Base-by-base conservation (phyloP, 164 flowering plant genomes). In the Litsea cubeba region DNA sequence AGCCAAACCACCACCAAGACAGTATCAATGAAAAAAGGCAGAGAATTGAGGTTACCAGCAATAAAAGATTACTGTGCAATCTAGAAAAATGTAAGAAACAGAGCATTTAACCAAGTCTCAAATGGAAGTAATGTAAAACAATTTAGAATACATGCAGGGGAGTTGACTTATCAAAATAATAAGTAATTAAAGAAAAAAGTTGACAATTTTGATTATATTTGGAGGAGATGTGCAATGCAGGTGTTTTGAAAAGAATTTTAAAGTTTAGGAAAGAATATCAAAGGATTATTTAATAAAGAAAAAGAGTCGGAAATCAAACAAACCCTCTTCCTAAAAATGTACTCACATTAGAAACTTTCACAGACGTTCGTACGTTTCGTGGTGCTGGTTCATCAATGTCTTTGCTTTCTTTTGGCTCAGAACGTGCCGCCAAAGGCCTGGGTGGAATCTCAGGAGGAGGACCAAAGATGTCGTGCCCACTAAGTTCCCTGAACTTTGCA, bases 381-480 rank as follows among this genome's bases (percentile, higher is more conserved):
- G 87, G 81, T 32, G 86, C 84, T 65, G 93, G 83, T 76, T 91
- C 97, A 28, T 84, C 94, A 62, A 85, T 77, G 68, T 87, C 87
- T 63, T 80, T 81, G 84, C 82, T 86, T 74, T 88, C 97, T 68
- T 84, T 84, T 70, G 83, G 76, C 1, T 83, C 90, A 79, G 80
- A 72, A 28, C 88, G 92, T 26, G 88, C 87, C 49, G 87, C 81
- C 30, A 77, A 72, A 4, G 94, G 84, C 46, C 90, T 85, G 3
- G 93, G 84, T 67, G 79, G 74, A 75, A 88, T 88, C 84, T 95
- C 98, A 0, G 97, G 94, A 71, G 98, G 93, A 14, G 97, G 93
- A 0, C 87, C 97, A 79, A 95, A 95, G 26, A 95, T 95, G 81
- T 95, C 88, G 74, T 92, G 89, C 23, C 99, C 98, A 79, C 94